Evolutionary conservation across 176 grass and related monocot species (phyloP), one percentile per base, ranked within the genome.

Genomic region (bread wheat (Triticum aestivum)): DNA sequence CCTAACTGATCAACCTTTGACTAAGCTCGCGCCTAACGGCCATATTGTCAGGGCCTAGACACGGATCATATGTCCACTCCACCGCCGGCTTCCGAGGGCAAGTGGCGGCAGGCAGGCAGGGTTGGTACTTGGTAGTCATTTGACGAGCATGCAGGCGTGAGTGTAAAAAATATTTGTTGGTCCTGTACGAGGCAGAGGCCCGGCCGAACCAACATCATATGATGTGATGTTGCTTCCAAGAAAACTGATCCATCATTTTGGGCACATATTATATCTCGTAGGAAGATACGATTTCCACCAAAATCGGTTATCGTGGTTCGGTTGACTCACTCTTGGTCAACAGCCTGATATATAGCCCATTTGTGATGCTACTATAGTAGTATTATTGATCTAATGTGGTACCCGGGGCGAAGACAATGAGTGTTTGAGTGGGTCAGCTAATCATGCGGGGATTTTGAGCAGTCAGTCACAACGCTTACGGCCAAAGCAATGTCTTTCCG

Each of bases 361-460:
- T 20, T 37, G 14, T 41, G 37, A 72, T 72, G 7, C 15, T 1
- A 35, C 26, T 26, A 5, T 42, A 47, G 44, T 47, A 3, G 69
- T 23, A 72, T 35, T 72, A 23, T 44, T 8, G 11, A 73, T 74
- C 9, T 42, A 11, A 11, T 63, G 61, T 63, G 51, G 51, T 21
- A 20, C 17, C 17, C 3, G 4, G 2, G 1, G 23, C 24, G 10
- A 27, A 65, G 13, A 18, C 20, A 27, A 30, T 5, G 14, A 75
- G 44, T 29, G 24, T 75, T 49, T 75, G 54, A 15, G 54, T 64
- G 1, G 59, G 81, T 78, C 74, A 84, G 44, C 73, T 71, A 83
- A 88, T 88, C 80, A 51, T 76, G 64, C 65, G 29, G 49, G 23
- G 11, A 27, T 78, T 38, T 58, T 47, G 65, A 78, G n/a, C 12